Evolutionary conservation across 306 rosid genomes (phyloP).

Genomic region (Vigna angularis): DNA sequence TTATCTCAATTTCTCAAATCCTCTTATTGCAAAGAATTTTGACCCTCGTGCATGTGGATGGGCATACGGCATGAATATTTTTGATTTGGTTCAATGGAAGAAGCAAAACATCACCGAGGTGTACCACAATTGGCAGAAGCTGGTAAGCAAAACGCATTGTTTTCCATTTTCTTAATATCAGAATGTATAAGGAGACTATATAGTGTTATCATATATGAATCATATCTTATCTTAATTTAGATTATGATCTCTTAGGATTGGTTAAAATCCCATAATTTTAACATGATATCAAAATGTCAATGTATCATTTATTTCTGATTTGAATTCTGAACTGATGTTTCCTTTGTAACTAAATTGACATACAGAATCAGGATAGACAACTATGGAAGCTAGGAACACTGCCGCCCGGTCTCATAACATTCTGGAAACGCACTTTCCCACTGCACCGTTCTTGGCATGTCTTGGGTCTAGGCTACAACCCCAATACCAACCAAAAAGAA

Average conservation of each 20-base stretch:
- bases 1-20: constrained; percentile 95
- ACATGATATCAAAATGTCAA: neutral
- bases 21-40: constrained; percentile 78
- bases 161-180: neutral
- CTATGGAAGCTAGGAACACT: constrained; percentile 96
- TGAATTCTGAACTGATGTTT: constrained; percentile 31
- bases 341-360: constrained; percentile 22
- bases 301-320: neutral
- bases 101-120: constrained; percentile 88
- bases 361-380: constrained; percentile 88
- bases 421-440: constrained; percentile 80
- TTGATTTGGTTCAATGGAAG: constrained; percentile 91
- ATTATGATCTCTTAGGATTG: neutral
- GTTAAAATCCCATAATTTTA: neutral
- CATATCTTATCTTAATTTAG: neutral
- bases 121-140: constrained; percentile 95
- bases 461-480: constrained; percentile 88
- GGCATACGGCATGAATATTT: constrained; percentile 99
- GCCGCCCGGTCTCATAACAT: constrained; percentile 96
- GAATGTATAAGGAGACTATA: neutral
- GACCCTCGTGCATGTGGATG: constrained; percentile 97
- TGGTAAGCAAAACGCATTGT: constrained; percentile 60
- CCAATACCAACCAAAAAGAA: constrained; percentile 64
- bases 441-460: constrained; percentile 82
- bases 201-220: neutral